phyloP scores from a whole-genome alignment of 179 eudicot species.

The Actinidia polygama region DNA sequence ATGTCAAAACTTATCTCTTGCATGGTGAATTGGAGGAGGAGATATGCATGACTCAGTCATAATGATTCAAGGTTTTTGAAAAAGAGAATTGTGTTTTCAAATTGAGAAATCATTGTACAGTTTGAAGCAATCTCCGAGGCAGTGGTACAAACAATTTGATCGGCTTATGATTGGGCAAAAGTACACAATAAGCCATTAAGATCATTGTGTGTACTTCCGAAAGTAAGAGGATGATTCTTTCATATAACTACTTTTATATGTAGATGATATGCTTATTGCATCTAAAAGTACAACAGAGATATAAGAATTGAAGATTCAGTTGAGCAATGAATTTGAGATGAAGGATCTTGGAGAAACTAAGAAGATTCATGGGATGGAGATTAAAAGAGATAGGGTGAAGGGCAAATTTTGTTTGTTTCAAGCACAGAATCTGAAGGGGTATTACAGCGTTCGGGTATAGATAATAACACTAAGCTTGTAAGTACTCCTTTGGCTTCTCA shows the following conservation, averaged over 20 bases:
- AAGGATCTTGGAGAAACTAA: background rate
- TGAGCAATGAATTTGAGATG: background rate
- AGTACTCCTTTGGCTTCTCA: background rate
- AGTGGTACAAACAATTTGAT: background rate
- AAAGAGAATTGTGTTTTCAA: background rate
- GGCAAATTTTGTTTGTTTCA: background rate
- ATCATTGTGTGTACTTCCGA: background rate
- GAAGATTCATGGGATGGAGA: background rate
- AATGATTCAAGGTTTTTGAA: background rate
- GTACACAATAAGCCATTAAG: background rate
- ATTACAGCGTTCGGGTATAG: background rate
- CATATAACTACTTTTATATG: background rate
- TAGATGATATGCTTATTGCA: background rate
- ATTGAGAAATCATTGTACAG: background rate
- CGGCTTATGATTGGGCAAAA: background rate
- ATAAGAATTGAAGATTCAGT: background rate
- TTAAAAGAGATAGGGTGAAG: background rate
- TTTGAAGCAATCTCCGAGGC: background rate
- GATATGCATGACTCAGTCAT: background rate
- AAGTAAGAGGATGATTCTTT: background rate
- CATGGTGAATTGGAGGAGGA: background rate
- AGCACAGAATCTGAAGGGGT: background rate
- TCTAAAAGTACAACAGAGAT: background rate
- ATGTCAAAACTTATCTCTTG: background rate
- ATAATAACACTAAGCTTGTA: background rate